These are phyloP conservation scores for Akebia trifoliata DNA, from an alignment of 164 flowering plant genomes.

Conservation along the genomic window DNA sequence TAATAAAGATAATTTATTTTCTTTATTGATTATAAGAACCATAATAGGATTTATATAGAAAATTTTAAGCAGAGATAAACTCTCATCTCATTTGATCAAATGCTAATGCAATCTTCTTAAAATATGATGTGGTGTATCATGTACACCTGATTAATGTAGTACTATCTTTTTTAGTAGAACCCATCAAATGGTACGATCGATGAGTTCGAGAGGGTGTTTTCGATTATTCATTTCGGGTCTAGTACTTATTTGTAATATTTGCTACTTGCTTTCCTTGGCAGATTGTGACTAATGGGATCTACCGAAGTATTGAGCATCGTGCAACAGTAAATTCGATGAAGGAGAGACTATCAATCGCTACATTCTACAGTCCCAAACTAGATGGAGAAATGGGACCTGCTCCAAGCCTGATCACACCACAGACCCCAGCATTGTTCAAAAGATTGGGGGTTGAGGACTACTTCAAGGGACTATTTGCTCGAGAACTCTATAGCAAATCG, in stretches of 20 bases:
- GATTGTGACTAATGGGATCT: constrained; percentile 31
- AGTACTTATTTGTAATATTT: neutral
- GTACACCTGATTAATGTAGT: too few relatives aligned
- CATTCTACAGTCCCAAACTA: constrained; percentile 26
- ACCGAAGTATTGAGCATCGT: constrained; percentile 33
- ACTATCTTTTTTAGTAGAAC: too few relatives aligned
- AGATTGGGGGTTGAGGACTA: constrained; percentile 20
- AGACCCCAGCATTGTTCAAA: constrained; percentile 33
- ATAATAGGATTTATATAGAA: too few relatives aligned
- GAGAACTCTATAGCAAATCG: constrained; percentile 34
- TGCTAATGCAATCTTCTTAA: too few relatives aligned
- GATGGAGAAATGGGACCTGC: constrained; percentile 40
- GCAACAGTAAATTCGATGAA: constrained; percentile 21
- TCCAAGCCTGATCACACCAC: constrained; percentile 23
- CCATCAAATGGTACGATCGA: too few relatives aligned
- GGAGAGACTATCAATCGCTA: constrained; percentile 30
- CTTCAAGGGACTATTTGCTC: constrained; percentile 27
- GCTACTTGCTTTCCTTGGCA: neutral
- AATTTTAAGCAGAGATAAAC: too few relatives aligned
- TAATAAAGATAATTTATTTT: too few relatives aligned
- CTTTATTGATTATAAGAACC: too few relatives aligned
- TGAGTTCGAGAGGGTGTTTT: neutral
- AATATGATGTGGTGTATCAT: too few relatives aligned
- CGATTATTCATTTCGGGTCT: neutral
- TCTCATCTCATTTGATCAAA: too few relatives aligned